Conservation (phyloP, 306 rosid genomes). For the Nissolia schottii region DNA sequence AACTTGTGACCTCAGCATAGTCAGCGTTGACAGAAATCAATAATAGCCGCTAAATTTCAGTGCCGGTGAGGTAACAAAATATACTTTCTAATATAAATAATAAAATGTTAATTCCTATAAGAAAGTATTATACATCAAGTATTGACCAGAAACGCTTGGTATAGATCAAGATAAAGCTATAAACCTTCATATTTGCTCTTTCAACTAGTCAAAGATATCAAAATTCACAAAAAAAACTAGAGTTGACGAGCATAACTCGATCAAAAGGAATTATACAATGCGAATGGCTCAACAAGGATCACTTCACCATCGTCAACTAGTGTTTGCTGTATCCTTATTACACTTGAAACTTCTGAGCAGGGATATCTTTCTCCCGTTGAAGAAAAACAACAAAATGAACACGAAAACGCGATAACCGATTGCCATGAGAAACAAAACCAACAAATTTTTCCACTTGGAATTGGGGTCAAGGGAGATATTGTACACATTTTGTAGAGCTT, state of each 20-base stretch:
- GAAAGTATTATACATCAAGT: too few relatives aligned
- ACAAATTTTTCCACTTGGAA: constrained; percentile 86
- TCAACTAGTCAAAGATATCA: constrained; percentile 29
- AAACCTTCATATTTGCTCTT: constrained; percentile 23
- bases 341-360: constrained; percentile 45
- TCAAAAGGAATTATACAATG: constrained; percentile 38
- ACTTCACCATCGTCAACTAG: constrained; percentile 62
- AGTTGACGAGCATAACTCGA: constrained; percentile 22
- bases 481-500: constrained; percentile 78
- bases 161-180: not conserved
- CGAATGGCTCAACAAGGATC: constrained; percentile 27
- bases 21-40: not conserved
- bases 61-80: too few relatives aligned
- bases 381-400: constrained; percentile 51
- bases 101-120: too few relatives aligned
- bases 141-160: not conserved
- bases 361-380: constrained; percentile 40
- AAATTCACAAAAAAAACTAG: constrained; percentile 27
- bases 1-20: not conserved
- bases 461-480: constrained; percentile 57
- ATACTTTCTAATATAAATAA: too few relatives aligned
- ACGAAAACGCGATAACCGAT: constrained; percentile 66
- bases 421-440: constrained; percentile 88
- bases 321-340: constrained; percentile 48
- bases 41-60: not conserved